Conservation (phyloP, 345 rosid genomes). For the Eucalyptus viminalis region DNA sequence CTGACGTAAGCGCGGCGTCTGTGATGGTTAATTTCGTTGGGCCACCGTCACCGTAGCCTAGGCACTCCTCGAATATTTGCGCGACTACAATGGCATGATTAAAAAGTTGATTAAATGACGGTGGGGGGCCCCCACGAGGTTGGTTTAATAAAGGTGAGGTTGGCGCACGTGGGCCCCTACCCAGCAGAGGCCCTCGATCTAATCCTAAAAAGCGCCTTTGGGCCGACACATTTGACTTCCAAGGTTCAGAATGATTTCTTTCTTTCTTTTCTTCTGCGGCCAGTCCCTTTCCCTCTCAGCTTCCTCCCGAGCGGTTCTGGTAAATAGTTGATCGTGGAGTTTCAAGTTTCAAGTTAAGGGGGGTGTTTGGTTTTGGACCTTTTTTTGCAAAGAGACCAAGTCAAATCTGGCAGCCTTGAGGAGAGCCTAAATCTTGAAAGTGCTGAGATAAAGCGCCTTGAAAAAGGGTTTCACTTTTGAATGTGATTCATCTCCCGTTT, state of each 20-base stretch:
- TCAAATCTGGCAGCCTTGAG: not conserved
- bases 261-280: not conserved
- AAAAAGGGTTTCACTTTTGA: not conserved
- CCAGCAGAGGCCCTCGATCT: not conserved
- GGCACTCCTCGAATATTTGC: not conserved
- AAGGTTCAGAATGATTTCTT: too few species aligned
- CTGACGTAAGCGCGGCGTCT: not conserved
- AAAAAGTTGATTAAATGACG: not conserved
- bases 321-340: not conserved
- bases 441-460: not conserved
- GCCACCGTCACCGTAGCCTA: not conserved
- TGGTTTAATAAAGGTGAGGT: not conserved
- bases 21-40: not conserved
- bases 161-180: not conserved
- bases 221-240: slow-evolving; percentile 19
- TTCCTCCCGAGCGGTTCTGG: not conserved
- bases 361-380: not conserved
- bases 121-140: not conserved
- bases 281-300: not conserved
- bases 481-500: not conserved
- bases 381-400: not conserved
- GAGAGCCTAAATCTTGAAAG: not conserved
- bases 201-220: not conserved
- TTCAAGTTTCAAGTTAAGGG: not conserved
- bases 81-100: not conserved